Percentiles rank a stretch among this genome's conserved stretches.
Conservation (phyloP, 1,284 basidiomycete species). For the Sporisorium graminicola region DNA sequence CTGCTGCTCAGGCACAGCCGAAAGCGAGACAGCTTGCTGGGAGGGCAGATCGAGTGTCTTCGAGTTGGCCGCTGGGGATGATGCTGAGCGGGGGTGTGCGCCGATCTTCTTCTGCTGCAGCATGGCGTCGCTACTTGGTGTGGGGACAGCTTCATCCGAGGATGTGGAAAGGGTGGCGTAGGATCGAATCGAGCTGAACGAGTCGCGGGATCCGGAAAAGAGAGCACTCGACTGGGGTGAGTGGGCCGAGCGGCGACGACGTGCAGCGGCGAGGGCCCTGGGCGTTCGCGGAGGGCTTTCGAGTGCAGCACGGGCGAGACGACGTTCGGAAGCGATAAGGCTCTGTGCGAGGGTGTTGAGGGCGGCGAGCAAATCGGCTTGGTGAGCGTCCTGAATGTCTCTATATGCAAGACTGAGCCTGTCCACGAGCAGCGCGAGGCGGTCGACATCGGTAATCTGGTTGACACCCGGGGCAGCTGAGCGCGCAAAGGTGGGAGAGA, state of each 20-base stretch:
- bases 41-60: not conserved
- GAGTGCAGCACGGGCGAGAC: constrained; percentile 10
- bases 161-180: constrained; percentile 29
- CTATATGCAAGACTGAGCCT: constrained; percentile 10
- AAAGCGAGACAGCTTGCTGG: not conserved
- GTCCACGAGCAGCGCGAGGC: constrained; percentile 40
- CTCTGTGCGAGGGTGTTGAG: constrained; percentile 17
- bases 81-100: not conserved
- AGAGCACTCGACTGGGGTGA: constrained; percentile 27
- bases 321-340: constrained; percentile 29
- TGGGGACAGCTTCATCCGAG: constrained; percentile 24
- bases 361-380: constrained; percentile 21
- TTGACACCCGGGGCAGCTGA: not conserved
- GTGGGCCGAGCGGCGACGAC: constrained; percentile 25
- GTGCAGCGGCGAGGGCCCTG: constrained; percentile 10
- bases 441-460: constrained; percentile 31
- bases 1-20: constrained; percentile 27
- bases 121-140: constrained; percentile 7
- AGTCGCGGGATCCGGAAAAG: constrained; percentile 20
- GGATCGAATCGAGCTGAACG: constrained; percentile 29
- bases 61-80: not conserved
- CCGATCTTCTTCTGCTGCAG: constrained; percentile 11
- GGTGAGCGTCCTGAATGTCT: not conserved
- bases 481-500: constrained; percentile 34
- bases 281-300: constrained; percentile 42